Percentiles rank a stretch among this genome's conserved stretches.
Conservation (phyloP, 2,329 filamentous ascomycete genomes). For the Trichoderma asperellum region DNA sequence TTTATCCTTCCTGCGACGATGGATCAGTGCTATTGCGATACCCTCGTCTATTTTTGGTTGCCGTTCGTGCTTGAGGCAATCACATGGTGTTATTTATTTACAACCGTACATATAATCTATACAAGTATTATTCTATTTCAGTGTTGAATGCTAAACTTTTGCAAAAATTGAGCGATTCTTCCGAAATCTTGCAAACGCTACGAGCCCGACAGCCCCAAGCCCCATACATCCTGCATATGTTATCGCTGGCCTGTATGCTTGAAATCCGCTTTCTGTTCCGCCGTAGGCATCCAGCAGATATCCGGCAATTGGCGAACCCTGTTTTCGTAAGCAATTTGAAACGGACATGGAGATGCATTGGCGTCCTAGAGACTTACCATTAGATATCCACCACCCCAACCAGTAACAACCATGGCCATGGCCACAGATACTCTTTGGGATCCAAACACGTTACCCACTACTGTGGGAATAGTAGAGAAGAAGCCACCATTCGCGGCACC, state of each 20-base stretch:
- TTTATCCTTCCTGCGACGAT: constrained; percentile 52
- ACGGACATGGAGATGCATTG: neutral
- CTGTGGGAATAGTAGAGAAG: constrained; percentile 64
- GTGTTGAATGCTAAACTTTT: constrained; percentile 27
- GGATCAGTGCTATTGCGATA: constrained; percentile 60
- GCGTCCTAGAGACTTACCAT: constrained; percentile 45
- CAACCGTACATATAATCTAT: neutral
- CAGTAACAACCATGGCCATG: constrained; percentile 63
- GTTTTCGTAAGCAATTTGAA: neutral
- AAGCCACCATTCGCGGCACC: constrained; percentile 63
- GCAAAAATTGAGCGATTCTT: constrained; percentile 44
- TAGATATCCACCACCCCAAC: constrained; percentile 63
- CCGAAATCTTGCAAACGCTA: constrained; percentile 48
- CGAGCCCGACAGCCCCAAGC: constrained; percentile 47
- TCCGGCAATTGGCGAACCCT: constrained; percentile 62
- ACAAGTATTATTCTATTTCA: neutral
- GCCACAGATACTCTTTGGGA: constrained; percentile 56
- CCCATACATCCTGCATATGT: constrained; percentile 61
- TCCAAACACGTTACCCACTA: constrained; percentile 61
- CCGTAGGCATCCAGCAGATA: constrained; percentile 59
- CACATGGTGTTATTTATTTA: neutral
- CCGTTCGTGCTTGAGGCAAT: constrained; percentile 32
- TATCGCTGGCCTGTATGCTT: constrained; percentile 61
- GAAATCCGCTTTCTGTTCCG: constrained; percentile 49
- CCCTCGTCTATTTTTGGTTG: constrained; percentile 60